phyloP scores from a whole-genome alignment of 176 grass and related monocot species.

The Hyparrhenia diplandra region DNA sequence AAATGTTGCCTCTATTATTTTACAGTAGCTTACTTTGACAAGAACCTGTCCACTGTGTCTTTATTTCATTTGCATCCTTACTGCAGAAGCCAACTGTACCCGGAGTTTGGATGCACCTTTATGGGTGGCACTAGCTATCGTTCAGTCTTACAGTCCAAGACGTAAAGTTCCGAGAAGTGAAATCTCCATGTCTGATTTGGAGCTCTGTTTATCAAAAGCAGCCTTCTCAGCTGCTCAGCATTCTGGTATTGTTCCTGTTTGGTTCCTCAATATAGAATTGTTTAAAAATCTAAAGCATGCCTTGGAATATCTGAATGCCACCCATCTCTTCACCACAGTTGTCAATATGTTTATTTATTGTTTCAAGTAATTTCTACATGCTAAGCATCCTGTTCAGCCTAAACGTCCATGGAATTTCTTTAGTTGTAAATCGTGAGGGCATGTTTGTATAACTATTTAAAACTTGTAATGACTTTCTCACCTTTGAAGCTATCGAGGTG shows the following conservation, averaged over 20 bases:
- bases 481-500: not conserved
- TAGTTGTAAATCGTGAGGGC: not conserved
- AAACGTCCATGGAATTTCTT: not conserved
- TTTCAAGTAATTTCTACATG: not conserved
- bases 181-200: conserved; percentile 76
- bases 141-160: conserved; percentile 85
- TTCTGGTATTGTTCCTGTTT: conserved; percentile 53
- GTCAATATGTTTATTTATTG: conserved; percentile 9
- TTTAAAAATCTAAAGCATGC: conserved; percentile 13
- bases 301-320: conserved; percentile 1
- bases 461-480: not conserved
- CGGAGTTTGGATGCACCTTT: conserved; percentile 45
- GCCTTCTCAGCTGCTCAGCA: conserved; percentile 64
- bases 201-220: conserved; percentile 77
- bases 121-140: conserved; percentile 77
- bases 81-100: conserved; percentile 47
- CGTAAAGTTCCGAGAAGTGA: conserved; percentile 84
- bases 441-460: not conserved
- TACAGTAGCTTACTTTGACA: not conserved
- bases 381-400: not conserved
- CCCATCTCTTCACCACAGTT: not conserved
- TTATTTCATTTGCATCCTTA: conserved; percentile 20
- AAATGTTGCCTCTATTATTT: not conserved
- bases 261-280: not conserved
- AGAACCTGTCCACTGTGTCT: not conserved